Evolutionary conservation across 73 alveolate species (phyloP).

Genomic region (Tetrahymena thermophila): DNA sequence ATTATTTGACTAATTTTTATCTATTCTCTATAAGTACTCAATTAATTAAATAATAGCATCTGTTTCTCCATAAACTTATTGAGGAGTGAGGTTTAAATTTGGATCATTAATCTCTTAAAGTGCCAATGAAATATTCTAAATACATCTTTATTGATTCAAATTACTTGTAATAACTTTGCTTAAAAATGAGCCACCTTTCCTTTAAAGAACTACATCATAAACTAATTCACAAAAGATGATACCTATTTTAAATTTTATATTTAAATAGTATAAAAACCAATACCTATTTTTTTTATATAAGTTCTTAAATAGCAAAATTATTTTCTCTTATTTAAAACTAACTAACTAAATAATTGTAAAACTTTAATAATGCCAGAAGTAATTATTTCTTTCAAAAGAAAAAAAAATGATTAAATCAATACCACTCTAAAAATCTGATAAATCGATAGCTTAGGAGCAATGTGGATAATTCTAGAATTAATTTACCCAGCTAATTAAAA

Average conservation of each 20-base stretch:
- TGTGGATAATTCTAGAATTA: background rate
- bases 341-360: too few relatives aligned
- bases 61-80: background rate
- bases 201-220: background rate
- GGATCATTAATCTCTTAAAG: background rate
- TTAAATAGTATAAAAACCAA: too few relatives aligned
- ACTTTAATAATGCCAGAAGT: too few relatives aligned
- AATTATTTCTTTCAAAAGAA: background rate
- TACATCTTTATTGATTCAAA: background rate
- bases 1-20: background rate
- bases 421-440: background rate
- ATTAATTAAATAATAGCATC: background rate
- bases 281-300: too few relatives aligned
- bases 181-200: background rate
- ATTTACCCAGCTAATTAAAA: background rate
- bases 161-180: background rate
- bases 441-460: background rate
- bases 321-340: too few relatives aligned
- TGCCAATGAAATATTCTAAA: background rate
- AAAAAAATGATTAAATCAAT: background rate
- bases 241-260: background rate
- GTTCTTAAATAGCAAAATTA: too few relatives aligned
- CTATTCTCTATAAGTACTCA: background rate
- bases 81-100: background rate
- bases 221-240: background rate